Percentiles rank a stretch among this genome's conserved stretches.
phyloP scores from a whole-genome alignment of 2,329 filamentous ascomycete genomes.

The Penicillium sp. region DNA sequence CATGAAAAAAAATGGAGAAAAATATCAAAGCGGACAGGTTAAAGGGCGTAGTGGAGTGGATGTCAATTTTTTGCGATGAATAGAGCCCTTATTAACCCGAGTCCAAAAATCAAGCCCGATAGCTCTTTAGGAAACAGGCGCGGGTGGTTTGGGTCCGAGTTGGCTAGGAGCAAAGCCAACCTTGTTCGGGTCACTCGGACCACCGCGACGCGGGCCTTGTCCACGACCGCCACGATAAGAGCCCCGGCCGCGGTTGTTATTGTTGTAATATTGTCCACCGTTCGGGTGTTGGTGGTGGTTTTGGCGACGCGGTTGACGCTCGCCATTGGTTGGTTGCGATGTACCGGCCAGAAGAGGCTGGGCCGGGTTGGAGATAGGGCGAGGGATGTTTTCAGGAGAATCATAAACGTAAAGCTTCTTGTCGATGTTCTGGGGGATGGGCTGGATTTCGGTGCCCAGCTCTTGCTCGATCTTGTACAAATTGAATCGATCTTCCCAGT shows the following conservation, averaged over 20 bases:
- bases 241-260: slow-evolving; percentile 42
- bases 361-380: slow-evolving; percentile 69
- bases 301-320: slow-evolving; percentile 39
- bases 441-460: slow-evolving; percentile 93
- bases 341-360: slow-evolving; percentile 25
- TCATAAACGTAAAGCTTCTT: slow-evolving; percentile 99
- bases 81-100: not conserved
- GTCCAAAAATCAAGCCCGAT: not conserved
- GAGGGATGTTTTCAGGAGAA: slow-evolving; percentile 89
- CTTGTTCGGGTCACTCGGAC: slow-evolving; percentile 37
- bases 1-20: not conserved
- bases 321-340: slow-evolving; percentile 30
- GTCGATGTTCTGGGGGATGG: slow-evolving; percentile 93
- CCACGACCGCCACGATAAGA: slow-evolving; percentile 46
- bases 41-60: not conserved
- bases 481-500: slow-evolving; percentile 99
- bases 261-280: slow-evolving; percentile 40
- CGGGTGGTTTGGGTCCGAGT: slow-evolving; percentile 33
- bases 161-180: slow-evolving; percentile 33
- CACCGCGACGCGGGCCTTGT: slow-evolving; percentile 46
- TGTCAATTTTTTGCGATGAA: not conserved
- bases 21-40: not conserved
- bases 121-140: slow-evolving; percentile 33
- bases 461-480: slow-evolving; percentile 98
- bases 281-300: slow-evolving; percentile 37